Percentiles rank a stretch among this genome's conserved stretches.
These are phyloP conservation scores for Phytophthora rubi DNA, from an alignment of 352 stramenopile species.

Conservation along the genomic window DNA sequence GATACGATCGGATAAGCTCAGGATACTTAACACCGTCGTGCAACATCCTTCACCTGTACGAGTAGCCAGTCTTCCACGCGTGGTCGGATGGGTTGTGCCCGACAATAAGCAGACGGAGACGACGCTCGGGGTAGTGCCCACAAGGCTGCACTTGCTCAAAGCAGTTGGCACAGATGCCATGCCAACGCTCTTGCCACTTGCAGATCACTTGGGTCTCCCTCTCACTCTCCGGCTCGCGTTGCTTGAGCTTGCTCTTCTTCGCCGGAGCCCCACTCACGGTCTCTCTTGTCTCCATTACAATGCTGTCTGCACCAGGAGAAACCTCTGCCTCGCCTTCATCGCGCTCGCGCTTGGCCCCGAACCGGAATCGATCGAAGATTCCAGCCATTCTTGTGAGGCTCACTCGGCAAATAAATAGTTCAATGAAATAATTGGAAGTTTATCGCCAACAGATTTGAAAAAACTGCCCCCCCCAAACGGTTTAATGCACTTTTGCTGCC, in stretches of 20 bases:
- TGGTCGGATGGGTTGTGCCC: slow-evolving; percentile 91
- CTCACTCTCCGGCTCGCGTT: slow-evolving; percentile 6
- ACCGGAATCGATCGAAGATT: slow-evolving; percentile 71
- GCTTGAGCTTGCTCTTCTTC: slow-evolving; percentile 24
- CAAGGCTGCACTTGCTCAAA: slow-evolving; percentile 63
- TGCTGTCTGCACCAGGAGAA: not conserved
- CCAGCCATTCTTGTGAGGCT: slow-evolving; percentile 2
- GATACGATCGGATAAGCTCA: too few relatives aligned
- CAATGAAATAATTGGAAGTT: too few relatives aligned
- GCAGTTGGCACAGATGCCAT: slow-evolving; percentile 75
- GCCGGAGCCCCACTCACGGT: not conserved
- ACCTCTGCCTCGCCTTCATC: slow-evolving; percentile 13
- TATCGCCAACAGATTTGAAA: too few relatives aligned
- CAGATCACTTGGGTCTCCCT: not conserved
- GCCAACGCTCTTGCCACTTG: slow-evolving; percentile 89
- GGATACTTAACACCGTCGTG: not conserved
- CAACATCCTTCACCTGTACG: slow-evolving; percentile 53
- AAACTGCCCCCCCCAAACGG: too few relatives aligned
- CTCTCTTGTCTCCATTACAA: not conserved
- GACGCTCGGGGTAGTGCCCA: slow-evolving; percentile 62
- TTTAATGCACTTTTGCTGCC: too few relatives aligned
- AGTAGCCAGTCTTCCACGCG: slow-evolving; percentile 82
- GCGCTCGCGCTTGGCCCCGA: slow-evolving; percentile 56
- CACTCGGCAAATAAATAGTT: not conserved
- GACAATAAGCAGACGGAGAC: slow-evolving; percentile 84